Evolutionary conservation across 257 asterid species (phyloP).

Genomic region (Ballota nigra): DNA sequence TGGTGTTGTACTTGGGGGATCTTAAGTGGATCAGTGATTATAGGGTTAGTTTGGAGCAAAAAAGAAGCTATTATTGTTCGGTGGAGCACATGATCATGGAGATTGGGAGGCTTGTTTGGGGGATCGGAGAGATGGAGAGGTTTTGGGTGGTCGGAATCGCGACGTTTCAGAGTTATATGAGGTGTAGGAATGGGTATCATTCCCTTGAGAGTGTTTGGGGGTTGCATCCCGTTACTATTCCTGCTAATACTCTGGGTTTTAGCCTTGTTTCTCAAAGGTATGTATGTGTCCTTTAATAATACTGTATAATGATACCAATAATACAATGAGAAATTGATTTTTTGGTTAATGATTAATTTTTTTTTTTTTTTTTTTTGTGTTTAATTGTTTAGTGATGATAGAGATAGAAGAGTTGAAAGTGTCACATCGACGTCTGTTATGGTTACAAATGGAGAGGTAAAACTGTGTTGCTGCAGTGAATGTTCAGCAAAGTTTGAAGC

Average conservation of each 20-base stretch:
- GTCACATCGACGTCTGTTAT: background rate
- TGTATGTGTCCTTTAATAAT: background rate
- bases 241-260: constrained; percentile 47
- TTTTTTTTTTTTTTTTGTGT: too few relatives aligned
- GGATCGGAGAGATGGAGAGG: constrained; percentile 40
- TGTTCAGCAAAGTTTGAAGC: constrained; percentile 46
- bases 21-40: constrained; percentile 63
- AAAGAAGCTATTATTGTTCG: constrained; percentile 50
- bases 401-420: constrained; percentile 29
- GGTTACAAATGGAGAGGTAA: constrained; percentile 24
- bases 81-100: constrained; percentile 75
- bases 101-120: constrained; percentile 45
- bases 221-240: constrained; percentile 58
- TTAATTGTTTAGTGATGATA: constrained; percentile 23
- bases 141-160: constrained; percentile 73
- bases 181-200: constrained; percentile 54
- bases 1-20: constrained; percentile 75
- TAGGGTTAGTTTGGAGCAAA: constrained; percentile 34
- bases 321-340: constrained; percentile 42
- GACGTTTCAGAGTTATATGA: constrained; percentile 57
- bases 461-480: constrained; percentile 44
- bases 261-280: constrained; percentile 57
- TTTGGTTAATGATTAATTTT: background rate
- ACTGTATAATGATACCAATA: background rate
- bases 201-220: constrained; percentile 66